Evolutionary conservation across 306 rosid species (phyloP).

Genomic region (Quercus ilex): DNA sequence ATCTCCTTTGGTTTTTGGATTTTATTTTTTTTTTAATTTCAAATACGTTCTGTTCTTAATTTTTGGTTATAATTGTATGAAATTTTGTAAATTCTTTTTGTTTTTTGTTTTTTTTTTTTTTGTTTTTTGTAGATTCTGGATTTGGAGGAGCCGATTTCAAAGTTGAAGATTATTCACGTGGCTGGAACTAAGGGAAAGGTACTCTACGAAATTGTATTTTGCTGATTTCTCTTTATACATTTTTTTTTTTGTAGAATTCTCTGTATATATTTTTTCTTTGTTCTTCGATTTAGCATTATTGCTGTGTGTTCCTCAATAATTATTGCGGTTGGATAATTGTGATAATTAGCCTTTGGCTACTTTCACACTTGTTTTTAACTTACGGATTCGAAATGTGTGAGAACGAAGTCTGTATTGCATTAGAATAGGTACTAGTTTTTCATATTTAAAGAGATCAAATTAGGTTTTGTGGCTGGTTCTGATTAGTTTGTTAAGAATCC

Average conservation of each 20-base stretch:
- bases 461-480: no score
- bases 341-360: no score
- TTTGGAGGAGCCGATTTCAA: slow-evolving; percentile 71
- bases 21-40: slow-evolving; percentile 9
- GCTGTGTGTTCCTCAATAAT: not conserved
- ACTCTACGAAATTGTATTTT: slow-evolving; percentile 9
- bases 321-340: no score
- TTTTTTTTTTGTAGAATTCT: no score
- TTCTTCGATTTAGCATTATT: no score
- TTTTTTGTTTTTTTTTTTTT: no score
- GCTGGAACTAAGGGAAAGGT: slow-evolving; percentile 99
- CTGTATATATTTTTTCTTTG: no score
- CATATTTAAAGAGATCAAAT: no score
- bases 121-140: slow-evolving; percentile 59
- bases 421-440: no score
- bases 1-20: slow-evolving; percentile 2
- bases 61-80: not conserved
- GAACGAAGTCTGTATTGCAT: not conserved
- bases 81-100: slow-evolving; percentile 41
- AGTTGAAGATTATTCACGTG: slow-evolving; percentile 88
- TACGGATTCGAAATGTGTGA: not conserved
- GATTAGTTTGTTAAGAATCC: no score
- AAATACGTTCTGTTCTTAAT: slow-evolving; percentile 9
- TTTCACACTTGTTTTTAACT: not conserved
- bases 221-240: not conserved